Conservation (phyloP, 345 rosid species). For the Conringia planisiliqua region DNA sequence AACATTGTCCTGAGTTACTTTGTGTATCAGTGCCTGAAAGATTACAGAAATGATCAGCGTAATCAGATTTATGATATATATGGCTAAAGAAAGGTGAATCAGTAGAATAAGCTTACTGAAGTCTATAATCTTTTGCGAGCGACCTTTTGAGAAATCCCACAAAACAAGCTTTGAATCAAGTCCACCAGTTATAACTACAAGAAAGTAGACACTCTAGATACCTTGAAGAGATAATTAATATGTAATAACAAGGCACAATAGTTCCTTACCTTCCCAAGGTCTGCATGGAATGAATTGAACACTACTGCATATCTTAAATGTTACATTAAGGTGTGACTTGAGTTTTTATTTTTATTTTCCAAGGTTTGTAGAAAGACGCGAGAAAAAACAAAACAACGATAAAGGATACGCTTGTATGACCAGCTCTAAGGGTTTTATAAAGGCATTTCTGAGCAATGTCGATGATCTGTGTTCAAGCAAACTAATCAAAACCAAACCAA, state of each 20-base stretch:
- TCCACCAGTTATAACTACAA: slow-evolving; percentile 80
- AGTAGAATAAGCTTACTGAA: slow-evolving; percentile 44
- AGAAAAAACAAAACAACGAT: neutral
- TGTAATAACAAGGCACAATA: neutral
- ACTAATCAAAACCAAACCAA: neutral
- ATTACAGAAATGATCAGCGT: neutral
- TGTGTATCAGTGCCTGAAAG: slow-evolving; percentile 44
- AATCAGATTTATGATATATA: neutral
- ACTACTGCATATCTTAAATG: slow-evolving; percentile 70
- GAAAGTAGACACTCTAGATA: neutral
- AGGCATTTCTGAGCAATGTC: slow-evolving; percentile 66
- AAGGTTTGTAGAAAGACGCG: neutral
- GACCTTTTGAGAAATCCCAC: slow-evolving; percentile 96
- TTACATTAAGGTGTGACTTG: slow-evolving; percentile 35
- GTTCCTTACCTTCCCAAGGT: slow-evolving; percentile 82
- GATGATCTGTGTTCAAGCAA: slow-evolving; percentile 53
- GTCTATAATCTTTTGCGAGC: slow-evolving; percentile 60
- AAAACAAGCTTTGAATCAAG: slow-evolving; percentile 81
- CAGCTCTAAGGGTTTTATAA: slow-evolving; percentile 80
- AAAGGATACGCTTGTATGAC: slow-evolving; percentile 89
- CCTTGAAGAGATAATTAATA: neutral
- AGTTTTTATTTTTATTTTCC: neutral
- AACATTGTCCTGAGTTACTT: slow-evolving; percentile 50
- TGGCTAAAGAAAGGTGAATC: neutral
- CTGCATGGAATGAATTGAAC: slow-evolving; percentile 93